Evolutionary conservation across 1,284 basidiomycete species (phyloP).

Genomic region (Leccinum cinnamomeum): DNA sequence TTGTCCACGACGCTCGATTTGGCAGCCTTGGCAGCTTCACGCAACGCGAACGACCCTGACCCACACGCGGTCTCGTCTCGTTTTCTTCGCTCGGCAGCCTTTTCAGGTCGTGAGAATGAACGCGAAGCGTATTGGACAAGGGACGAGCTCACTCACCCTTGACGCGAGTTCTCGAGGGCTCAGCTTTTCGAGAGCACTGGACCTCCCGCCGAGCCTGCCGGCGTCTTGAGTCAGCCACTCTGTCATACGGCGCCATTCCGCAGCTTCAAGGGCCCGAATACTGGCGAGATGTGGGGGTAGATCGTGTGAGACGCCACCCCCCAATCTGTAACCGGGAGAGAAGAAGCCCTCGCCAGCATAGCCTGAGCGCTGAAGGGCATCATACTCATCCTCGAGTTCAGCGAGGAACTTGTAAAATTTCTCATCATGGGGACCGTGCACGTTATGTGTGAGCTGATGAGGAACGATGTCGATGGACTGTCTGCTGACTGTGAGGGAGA

Average conservation of each 20-base stretch:
- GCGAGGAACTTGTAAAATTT: slow-evolving; percentile 79
- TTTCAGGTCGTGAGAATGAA: slow-evolving; percentile 6
- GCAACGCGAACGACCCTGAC: slow-evolving; percentile 55
- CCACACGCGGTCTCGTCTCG: slow-evolving; percentile 74
- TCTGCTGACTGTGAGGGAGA: too few species aligned
- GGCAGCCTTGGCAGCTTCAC: slow-evolving; percentile 70
- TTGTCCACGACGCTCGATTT: slow-evolving; percentile 62
- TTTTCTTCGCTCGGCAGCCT: slow-evolving; percentile 81
- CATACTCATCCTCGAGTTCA: slow-evolving; percentile 79
- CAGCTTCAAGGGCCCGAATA: slow-evolving; percentile 68
- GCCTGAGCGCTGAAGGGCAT: slow-evolving; percentile 69
- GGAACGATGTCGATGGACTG: neutral
- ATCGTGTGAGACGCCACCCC: slow-evolving; percentile 60
- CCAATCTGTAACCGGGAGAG: slow-evolving; percentile 65
- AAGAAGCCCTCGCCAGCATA: slow-evolving; percentile 85
- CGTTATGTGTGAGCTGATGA: slow-evolving; percentile 79
- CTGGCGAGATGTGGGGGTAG: slow-evolving; percentile 64
- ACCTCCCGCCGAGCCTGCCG: slow-evolving; percentile 52
- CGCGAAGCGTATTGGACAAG: neutral
- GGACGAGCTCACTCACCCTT: slow-evolving; percentile 50
- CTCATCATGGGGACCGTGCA: slow-evolving; percentile 84
- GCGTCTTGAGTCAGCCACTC: slow-evolving; percentile 53
- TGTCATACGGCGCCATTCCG: slow-evolving; percentile 63
- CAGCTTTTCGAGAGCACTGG: slow-evolving; percentile 39
- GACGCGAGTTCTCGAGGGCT: slow-evolving; percentile 73